Evolutionary conservation across 768 basidiomycete species (phyloP).

Genomic region (Termitomyces eurrhizus): DNA sequence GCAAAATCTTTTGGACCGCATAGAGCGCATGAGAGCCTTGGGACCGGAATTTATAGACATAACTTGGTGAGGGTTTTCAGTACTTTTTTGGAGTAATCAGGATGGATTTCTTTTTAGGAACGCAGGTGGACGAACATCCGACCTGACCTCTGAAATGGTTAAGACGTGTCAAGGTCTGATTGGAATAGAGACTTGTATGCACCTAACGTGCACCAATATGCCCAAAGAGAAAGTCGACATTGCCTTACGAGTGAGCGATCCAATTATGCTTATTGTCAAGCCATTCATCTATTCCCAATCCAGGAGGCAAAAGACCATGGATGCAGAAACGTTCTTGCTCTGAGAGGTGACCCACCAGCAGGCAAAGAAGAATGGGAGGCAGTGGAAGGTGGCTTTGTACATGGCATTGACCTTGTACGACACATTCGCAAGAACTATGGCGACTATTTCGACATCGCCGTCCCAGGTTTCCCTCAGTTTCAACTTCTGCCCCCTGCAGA

Average conservation of each 20-base stretch:
- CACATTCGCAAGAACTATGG: slow-evolving; percentile 81
- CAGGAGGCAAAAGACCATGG: slow-evolving; percentile 89
- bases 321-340: slow-evolving; percentile 89
- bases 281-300: slow-evolving; percentile 7
- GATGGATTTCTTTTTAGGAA: slow-evolving; percentile 54
- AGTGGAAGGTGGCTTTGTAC: slow-evolving; percentile 84
- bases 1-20: slow-evolving; percentile 96
- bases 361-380: slow-evolving; percentile 92
- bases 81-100: background rate
- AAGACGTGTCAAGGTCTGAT: slow-evolving; percentile 91
- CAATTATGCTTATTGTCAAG: slow-evolving; percentile 5
- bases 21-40: slow-evolving; percentile 93
- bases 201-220: slow-evolving; percentile 99
- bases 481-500: slow-evolving; percentile 71
- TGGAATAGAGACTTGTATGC: slow-evolving; percentile 97
- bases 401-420: slow-evolving; percentile 88
- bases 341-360: slow-evolving; percentile 88
- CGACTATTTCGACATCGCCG: slow-evolving; percentile 94
- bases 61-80: slow-evolving; percentile 62
- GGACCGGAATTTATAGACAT: slow-evolving; percentile 99
- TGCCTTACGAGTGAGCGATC: slow-evolving; percentile 68
- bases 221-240: slow-evolving; percentile 92
- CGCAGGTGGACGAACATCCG: slow-evolving; percentile 93
- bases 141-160: slow-evolving; percentile 89
- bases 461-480: slow-evolving; percentile 90